Conservation (phyloP, 805 yeast species). For the Saccharomyces paradoxus region DNA sequence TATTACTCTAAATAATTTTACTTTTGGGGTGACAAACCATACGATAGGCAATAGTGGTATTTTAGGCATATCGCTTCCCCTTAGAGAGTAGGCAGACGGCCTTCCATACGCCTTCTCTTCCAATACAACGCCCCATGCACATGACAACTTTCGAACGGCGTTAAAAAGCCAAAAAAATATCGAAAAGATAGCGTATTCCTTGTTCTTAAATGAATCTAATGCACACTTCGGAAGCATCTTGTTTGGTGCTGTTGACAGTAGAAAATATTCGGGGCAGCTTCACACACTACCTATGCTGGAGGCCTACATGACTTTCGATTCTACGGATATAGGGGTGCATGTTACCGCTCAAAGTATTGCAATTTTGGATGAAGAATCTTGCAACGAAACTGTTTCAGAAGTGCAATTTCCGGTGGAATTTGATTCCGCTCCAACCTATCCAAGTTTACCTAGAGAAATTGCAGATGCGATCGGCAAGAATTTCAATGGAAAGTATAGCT, state of each 20-base stretch:
- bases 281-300: conserved; percentile 26
- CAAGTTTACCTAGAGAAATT: conserved; percentile 32
- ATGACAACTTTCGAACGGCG: conserved; percentile 24
- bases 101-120: conserved; percentile 19
- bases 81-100: conserved; percentile 42
- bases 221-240: conserved; percentile 25
- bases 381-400: neutral
- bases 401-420: conserved; percentile 26
- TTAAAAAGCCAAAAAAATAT: conserved; percentile 37
- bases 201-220: conserved; percentile 34
- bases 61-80: conserved; percentile 56
- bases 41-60: conserved; percentile 62
- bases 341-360: conserved; percentile 13
- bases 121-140: conserved; percentile 8
- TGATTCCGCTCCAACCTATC: conserved; percentile 31
- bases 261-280: conserved; percentile 40
- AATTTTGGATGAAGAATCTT: conserved; percentile 11
- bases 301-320: neutral
- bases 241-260: conserved; percentile 49
- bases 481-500: conserved; percentile 28
- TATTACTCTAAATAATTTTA: conserved; percentile 39
- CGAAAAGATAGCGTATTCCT: conserved; percentile 36
- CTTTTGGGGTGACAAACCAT: conserved; percentile 64
- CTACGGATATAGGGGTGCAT: neutral
- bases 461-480: conserved; percentile 26